A percentile compares a stretch with the other conserved stretches of the same genome.
These are phyloP conservation scores for Xanthoconium separans DNA, from an alignment of 1,284 basidiomycete species.

Conservation along the genomic window DNA sequence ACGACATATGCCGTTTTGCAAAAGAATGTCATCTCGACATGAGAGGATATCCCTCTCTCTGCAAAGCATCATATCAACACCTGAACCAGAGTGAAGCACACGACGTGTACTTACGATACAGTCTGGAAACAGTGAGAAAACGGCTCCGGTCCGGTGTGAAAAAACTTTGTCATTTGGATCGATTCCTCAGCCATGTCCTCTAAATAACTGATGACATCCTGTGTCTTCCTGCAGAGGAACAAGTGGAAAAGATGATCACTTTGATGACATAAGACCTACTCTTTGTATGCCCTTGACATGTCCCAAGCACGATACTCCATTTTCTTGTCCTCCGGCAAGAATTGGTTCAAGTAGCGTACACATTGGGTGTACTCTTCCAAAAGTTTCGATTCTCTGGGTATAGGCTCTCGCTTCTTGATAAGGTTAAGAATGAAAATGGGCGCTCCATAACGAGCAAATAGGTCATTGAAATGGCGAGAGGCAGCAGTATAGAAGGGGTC, in stretches of 20 bases:
- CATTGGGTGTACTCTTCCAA: constrained; percentile 92
- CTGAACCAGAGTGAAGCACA: not conserved
- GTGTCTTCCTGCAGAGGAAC: constrained; percentile 68
- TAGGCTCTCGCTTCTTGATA: constrained; percentile 82
- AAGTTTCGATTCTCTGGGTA: constrained; percentile 92
- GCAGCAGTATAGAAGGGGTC: constrained; percentile 97
- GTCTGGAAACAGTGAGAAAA: constrained; percentile 63
- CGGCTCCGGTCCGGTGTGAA: constrained; percentile 84
- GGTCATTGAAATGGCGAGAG: constrained; percentile 90
- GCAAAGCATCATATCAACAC: not conserved
- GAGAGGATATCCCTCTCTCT: constrained; percentile 17
- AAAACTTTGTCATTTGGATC: constrained; percentile 90
- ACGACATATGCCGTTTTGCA: constrained; percentile 91
- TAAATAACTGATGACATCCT: constrained; percentile 94
- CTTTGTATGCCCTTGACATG: constrained; percentile 90
- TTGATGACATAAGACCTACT: constrained; percentile 45
- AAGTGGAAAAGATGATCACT: not conserved
- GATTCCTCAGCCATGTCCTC: constrained; percentile 96
- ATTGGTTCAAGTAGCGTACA: constrained; percentile 93
- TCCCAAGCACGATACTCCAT: constrained; percentile 97
- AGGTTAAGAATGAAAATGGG: constrained; percentile 95
- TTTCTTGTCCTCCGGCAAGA: constrained; percentile 82
- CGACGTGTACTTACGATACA: constrained; percentile 36
- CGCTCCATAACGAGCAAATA: constrained; percentile 88
- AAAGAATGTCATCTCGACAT: constrained; percentile 69